Evolutionary conservation across 805 yeast genomes (phyloP).

Genomic region (Kregervanrija pseudodelftensis): DNA sequence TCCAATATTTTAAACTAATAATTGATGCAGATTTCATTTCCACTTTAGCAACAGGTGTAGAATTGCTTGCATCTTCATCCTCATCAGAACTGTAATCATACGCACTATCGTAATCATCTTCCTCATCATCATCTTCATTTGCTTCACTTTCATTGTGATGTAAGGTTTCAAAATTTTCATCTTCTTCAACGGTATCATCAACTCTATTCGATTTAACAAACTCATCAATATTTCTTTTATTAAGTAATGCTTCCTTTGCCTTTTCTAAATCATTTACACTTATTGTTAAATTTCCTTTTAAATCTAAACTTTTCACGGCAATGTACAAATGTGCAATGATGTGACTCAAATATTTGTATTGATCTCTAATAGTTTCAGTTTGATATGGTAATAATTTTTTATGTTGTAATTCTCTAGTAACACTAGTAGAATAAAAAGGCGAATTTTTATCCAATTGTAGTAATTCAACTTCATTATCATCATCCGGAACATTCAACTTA

Average conservation of each 20-base stretch:
- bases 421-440: slow-evolving; percentile 17
- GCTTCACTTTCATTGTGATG: slow-evolving; percentile 24
- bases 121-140: slow-evolving; percentile 32
- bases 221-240: slow-evolving; percentile 35
- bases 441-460: slow-evolving; percentile 18
- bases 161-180: slow-evolving; percentile 24
- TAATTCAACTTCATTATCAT: slow-evolving; percentile 29
- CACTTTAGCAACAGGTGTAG: slow-evolving; percentile 49
- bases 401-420: slow-evolving; percentile 16
- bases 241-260: slow-evolving; percentile 16
- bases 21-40: slow-evolving; percentile 66
- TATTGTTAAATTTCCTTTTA: slow-evolving; percentile 61
- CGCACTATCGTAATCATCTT: slow-evolving; percentile 31
- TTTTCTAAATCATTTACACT: slow-evolving; percentile 61
- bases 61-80: slow-evolving; percentile 32
- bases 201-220: slow-evolving; percentile 36
- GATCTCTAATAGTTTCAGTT: slow-evolving; percentile 61
- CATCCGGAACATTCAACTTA: slow-evolving; percentile 55
- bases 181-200: slow-evolving; percentile 33
- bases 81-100: slow-evolving; percentile 29
- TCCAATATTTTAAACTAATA: slow-evolving; percentile 75
- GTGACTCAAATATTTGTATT: slow-evolving; percentile 66
- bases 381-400: slow-evolving; percentile 54
- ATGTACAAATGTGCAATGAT: slow-evolving; percentile 75
- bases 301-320: slow-evolving; percentile 67